Percentiles rank a stretch among this genome's conserved stretches.
phyloP scores from a whole-genome alignment of 495 filamentous ascomycete species.

The Extremus antarcticus region DNA sequence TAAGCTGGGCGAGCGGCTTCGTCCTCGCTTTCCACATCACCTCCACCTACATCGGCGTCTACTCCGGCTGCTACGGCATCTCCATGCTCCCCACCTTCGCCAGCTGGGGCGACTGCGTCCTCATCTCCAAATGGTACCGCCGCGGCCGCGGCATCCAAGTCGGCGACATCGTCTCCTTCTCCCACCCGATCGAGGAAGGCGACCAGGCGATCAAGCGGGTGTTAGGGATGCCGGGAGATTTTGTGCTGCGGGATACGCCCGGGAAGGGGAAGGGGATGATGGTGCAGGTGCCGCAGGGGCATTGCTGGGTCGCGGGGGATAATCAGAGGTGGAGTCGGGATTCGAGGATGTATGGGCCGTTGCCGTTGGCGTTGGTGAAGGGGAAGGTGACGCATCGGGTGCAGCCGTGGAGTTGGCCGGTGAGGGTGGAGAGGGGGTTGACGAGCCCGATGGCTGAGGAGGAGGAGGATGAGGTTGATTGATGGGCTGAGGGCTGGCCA shows the following conservation, averaged over 20 bases:
- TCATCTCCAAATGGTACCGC: constrained; percentile 49
- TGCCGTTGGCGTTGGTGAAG: constrained; percentile 72
- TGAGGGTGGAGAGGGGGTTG: neutral
- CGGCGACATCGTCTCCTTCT: constrained; percentile 72
- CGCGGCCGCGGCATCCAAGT: constrained; percentile 59
- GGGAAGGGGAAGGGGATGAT: constrained; percentile 42
- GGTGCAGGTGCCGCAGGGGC: constrained; percentile 83
- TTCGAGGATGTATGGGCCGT: constrained; percentile 71
- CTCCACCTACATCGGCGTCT: constrained; percentile 19
- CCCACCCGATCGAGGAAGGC: constrained; percentile 49
- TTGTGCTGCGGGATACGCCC: constrained; percentile 62
- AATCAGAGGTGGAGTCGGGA: constrained; percentile 75
- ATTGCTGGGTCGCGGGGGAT: constrained; percentile 82
- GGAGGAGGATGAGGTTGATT: neutral
- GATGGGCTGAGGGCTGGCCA: too few relatives aligned
- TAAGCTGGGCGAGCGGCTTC: neutral
- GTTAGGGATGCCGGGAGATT: constrained; percentile 80
- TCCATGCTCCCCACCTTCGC: constrained; percentile 29
- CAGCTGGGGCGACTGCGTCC: constrained; percentile 13
- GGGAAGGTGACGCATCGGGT: constrained; percentile 61
- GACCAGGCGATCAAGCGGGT: constrained; percentile 61
- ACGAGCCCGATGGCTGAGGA: neutral
- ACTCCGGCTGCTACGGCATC: constrained; percentile 17
- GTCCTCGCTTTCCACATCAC: constrained; percentile 19
- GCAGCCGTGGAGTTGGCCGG: neutral